Conservation (phyloP, 768 basidiomycete genomes). For the Butyriboletus loyo region DNA sequence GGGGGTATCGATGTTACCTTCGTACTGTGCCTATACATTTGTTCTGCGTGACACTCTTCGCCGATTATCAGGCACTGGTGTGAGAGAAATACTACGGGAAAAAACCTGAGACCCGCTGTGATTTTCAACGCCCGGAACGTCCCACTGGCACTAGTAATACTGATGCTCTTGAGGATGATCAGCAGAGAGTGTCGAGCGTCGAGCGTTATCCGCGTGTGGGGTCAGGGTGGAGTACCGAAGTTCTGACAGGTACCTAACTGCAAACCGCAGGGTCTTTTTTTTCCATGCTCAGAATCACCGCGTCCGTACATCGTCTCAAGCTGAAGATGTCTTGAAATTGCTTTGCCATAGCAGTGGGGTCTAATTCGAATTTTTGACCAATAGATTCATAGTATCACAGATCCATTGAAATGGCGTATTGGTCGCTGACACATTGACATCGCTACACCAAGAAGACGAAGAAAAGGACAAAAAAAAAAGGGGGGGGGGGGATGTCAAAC, state of each 20-base stretch:
- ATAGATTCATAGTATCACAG: too few relatives aligned
- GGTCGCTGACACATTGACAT: not conserved
- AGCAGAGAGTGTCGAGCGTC: too few relatives aligned
- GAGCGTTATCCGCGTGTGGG: not conserved
- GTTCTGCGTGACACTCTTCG: too few relatives aligned
- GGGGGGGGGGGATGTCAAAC: not conserved
- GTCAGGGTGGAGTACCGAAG: not conserved
- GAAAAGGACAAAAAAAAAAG: not conserved
- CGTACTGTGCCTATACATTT: too few relatives aligned
- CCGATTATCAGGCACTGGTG: not conserved
- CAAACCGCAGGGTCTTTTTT: too few relatives aligned
- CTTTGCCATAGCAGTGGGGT: not conserved
- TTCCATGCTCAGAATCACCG: not conserved
- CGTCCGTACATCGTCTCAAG: not conserved
- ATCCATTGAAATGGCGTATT: not conserved
- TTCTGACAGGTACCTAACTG: too few relatives aligned
- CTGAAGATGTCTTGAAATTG: too few relatives aligned
- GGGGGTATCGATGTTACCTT: not conserved
- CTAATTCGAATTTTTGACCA: too few relatives aligned
- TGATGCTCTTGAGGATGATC: not conserved
- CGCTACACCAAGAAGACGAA: not conserved
- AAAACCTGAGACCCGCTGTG: too few relatives aligned
- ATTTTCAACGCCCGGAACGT: too few relatives aligned
- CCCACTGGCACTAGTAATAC: too few relatives aligned
- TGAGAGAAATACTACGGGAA: too few relatives aligned